Percentiles rank a stretch among this genome's conserved stretches.
Evolutionary conservation across 2,329 filamentous ascomycete species (phyloP).

Genomic region (Pyricularia grisea): DNA sequence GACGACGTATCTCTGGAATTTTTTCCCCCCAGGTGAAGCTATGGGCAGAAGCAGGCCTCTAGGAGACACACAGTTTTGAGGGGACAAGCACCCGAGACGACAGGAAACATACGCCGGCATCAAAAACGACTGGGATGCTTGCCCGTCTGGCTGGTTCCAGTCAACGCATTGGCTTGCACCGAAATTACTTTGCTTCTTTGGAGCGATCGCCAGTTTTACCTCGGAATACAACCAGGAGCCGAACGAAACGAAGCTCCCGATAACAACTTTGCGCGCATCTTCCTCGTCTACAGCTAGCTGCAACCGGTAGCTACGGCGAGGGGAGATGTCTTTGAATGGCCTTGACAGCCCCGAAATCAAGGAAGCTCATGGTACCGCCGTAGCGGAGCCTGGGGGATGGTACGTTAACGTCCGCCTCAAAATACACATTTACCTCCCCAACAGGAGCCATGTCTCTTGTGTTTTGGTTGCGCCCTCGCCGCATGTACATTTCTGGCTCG

Average conservation of each 20-base stretch:
- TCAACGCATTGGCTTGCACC: neutral
- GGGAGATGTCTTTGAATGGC: conserved; percentile 87
- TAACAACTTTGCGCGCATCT: neutral
- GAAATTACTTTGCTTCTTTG: neutral
- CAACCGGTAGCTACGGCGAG: neutral
- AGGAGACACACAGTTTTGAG: neutral
- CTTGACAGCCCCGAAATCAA: conserved; percentile 72
- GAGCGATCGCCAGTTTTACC: neutral
- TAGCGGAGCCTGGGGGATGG: conserved; percentile 88
- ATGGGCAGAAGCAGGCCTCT: neutral
- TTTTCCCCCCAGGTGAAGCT: neutral
- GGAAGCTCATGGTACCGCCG: conserved; percentile 74
- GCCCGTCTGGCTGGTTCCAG: neutral
- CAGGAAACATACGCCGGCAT: neutral
- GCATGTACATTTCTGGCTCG: neutral
- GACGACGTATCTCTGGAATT: neutral
- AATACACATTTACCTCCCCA: conserved; percentile 1
- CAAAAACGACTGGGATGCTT: neutral
- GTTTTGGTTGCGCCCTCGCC: neutral
- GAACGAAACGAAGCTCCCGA: neutral
- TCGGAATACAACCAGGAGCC: neutral
- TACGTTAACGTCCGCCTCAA: conserved; percentile 39
- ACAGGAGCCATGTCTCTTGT: conserved; percentile 2
- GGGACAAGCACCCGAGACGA: neutral
- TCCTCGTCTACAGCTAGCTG: neutral